Evolutionary conservation across 257 asterid genomes (phyloP).

Genomic region (Capsicum baccatum): DNA sequence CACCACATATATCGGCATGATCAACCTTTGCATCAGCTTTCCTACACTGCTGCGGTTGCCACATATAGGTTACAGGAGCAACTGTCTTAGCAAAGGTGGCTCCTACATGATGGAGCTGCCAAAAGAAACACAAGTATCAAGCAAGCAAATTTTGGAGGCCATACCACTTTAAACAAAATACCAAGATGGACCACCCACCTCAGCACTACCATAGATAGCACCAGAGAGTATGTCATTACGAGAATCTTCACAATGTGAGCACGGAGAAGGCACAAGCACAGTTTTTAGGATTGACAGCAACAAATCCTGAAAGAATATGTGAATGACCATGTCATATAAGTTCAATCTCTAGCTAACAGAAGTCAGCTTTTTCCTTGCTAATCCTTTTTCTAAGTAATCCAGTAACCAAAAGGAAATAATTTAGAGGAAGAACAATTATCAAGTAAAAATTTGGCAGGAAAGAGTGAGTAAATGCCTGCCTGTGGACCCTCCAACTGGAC

Average conservation of each 20-base stretch:
- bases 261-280: slow-evolving; percentile 62
- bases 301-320: slow-evolving; percentile 54
- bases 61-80: slow-evolving; percentile 90
- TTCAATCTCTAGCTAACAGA: neutral
- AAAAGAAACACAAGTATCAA: slow-evolving; percentile 36
- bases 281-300: slow-evolving; percentile 55
- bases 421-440: neutral
- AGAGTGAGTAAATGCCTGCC: slow-evolving; percentile 55
- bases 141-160: slow-evolving; percentile 20
- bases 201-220: slow-evolving; percentile 61
- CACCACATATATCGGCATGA: slow-evolving; percentile 31
- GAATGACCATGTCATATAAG: neutral
- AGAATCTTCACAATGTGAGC: slow-evolving; percentile 45
- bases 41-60: slow-evolving; percentile 54
- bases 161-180: neutral
- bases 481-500: slow-evolving; percentile 84
- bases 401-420: neutral
- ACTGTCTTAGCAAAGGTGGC: slow-evolving; percentile 46
- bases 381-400: slow-evolving; percentile 15
- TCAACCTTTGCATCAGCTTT: slow-evolving; percentile 35
- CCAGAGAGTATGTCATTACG: slow-evolving; percentile 60
- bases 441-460: slow-evolving; percentile 3
- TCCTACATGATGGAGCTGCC: slow-evolving; percentile 73
- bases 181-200: slow-evolving; percentile 53
- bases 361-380: neutral